Conservation (phyloP, 805 yeast genomes). For the Hanseniaspora clermontiae region DNA sequence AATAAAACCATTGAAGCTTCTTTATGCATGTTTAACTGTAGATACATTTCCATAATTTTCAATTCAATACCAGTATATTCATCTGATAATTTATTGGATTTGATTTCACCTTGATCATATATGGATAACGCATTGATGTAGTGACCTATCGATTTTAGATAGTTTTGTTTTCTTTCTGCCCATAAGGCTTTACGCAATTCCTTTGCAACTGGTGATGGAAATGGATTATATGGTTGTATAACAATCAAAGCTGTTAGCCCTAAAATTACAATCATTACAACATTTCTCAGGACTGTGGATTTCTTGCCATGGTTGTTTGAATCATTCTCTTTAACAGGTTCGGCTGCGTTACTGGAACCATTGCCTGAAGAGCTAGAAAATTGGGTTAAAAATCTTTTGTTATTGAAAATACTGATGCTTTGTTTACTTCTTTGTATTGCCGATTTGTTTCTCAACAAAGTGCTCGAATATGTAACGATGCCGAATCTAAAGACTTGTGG, state of each 20-base stretch:
- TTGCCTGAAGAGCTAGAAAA: neutral
- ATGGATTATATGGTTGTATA: slow-evolving; percentile 24
- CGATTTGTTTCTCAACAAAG: neutral
- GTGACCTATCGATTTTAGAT: slow-evolving; percentile 50
- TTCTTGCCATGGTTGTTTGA: neutral
- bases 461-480: neutral
- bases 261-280: neutral
- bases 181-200: slow-evolving; percentile 62
- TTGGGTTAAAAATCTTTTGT: neutral
- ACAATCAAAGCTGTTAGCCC: neutral
- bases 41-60: slow-evolving; percentile 79
- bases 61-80: slow-evolving; percentile 86
- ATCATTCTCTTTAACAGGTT: neutral
- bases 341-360: neutral
- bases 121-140: slow-evolving; percentile 64
- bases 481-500: neutral
- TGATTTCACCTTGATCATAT: slow-evolving; percentile 36
- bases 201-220: slow-evolving; percentile 58
- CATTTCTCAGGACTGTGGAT: slow-evolving; percentile 8
- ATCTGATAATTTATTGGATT: slow-evolving; percentile 48
- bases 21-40: slow-evolving; percentile 44
- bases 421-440: neutral
- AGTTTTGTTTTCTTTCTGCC: slow-evolving; percentile 71
- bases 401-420: neutral
- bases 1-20: slow-evolving; percentile 58